Base-by-base conservation (phyloP, 768 basidiomycete genomes). In the Tubosaeta sp. region DNA sequence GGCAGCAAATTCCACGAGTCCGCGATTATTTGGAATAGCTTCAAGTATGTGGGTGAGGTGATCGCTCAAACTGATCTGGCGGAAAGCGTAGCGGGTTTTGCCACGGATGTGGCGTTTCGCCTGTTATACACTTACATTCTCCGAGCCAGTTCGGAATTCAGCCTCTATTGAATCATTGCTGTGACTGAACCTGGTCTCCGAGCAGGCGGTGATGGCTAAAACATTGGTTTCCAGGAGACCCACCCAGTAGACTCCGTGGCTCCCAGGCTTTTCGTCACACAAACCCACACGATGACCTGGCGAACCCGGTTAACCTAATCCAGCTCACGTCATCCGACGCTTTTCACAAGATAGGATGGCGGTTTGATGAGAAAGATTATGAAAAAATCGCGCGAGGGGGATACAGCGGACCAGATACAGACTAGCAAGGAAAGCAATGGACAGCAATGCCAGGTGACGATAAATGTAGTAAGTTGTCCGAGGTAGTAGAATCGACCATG, bases 381-480 rank as follows among this genome's bases (percentile, higher is more conserved):
- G 6, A 27, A 43, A 44, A 31, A 31, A 43, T 26, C 22, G 54
- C 51, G 44, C 37, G 33, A 38, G 55, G 59, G 27, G 39, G 45
- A 58, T 68, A 61, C 58, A 59, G 50, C 59, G 61, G 54, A 52
- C 51, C 52, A 48, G 55, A 54, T 65, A 67, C 61, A 55, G 53
- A 42, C 17, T 53, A 56, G 43, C 57, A 52, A 35, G 33, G 38
- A 60, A 52, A 52, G 55, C 51, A 38, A 54, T 51, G 52, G 47
- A 50, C 31, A 51, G 29, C 48, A 54, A 53, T 43, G 49, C 43
- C 47, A 4, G 31, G 35, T 32, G 56, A 41, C 46, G 48, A 51
- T 46, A 25, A 42, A 47, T 55, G 55, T 50, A 35, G 38, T 47
- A 35, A 41, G 41, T 50, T 55, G 53, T 68, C 56, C 52, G 60